phyloP scores from a whole-genome alignment of 192 early-diverging fungal species.

The Dissophora ornata region DNA sequence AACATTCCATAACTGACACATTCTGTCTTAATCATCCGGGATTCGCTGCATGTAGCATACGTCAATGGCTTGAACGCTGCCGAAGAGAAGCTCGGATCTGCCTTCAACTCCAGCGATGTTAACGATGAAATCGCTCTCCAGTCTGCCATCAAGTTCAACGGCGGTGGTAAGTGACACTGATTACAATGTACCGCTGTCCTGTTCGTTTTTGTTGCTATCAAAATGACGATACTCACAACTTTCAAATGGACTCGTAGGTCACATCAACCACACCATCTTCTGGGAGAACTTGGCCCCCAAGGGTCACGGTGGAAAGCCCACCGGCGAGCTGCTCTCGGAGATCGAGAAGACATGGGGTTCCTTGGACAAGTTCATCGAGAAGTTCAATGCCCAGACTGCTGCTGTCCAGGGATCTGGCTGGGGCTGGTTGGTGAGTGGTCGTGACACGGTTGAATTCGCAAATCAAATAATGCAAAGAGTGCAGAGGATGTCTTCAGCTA shows the following conservation, averaged over 20 bases:
- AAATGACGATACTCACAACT: too few relatives aligned
- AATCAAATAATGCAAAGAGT: too few relatives aligned
- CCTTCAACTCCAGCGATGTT: slow-evolving; percentile 77
- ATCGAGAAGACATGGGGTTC: slow-evolving; percentile 88
- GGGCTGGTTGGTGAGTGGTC: slow-evolving; percentile 86
- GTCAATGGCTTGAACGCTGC: slow-evolving; percentile 88
- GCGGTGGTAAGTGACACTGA: slow-evolving; percentile 71
- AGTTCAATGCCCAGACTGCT: slow-evolving; percentile 83
- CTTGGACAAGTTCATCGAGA: slow-evolving; percentile 78
- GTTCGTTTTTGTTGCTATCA: neutral
- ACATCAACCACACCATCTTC: slow-evolving; percentile 93
- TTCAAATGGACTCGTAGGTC: slow-evolving; percentile 55
- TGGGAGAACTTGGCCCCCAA: slow-evolving; percentile 94
- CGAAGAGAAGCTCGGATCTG: slow-evolving; percentile 88
- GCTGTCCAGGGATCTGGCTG: slow-evolving; percentile 94
- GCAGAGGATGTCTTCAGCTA: neutral
- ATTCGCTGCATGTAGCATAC: too few relatives aligned
- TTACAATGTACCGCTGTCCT: too few relatives aligned
- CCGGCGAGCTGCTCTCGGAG: slow-evolving; percentile 74
- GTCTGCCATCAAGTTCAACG: slow-evolving; percentile 90
- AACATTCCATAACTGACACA: too few relatives aligned
- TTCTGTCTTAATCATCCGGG: too few relatives aligned
- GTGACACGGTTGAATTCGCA: too few relatives aligned
- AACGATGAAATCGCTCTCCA: slow-evolving; percentile 82
- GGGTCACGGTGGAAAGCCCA: slow-evolving; percentile 76